These are phyloP conservation scores for Rhazya stricta DNA, from an alignment of 257 asterid species.

Conservation along the genomic window DNA sequence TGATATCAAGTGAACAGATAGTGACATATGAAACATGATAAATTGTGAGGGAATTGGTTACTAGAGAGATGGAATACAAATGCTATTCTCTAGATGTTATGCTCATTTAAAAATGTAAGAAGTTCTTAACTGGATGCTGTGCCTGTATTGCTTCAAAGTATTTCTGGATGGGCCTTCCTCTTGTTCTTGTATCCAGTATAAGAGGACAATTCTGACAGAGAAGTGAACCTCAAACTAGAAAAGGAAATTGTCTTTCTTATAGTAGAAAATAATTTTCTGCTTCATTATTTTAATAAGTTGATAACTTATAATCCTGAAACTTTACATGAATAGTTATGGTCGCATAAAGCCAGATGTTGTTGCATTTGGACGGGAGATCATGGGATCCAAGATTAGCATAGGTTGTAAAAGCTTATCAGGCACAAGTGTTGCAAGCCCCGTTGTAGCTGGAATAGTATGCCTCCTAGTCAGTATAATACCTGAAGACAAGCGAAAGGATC, in stretches of 20 bases:
- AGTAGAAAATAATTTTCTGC: neutral
- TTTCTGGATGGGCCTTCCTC: neutral
- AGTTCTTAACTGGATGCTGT: neutral
- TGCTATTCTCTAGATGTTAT: neutral
- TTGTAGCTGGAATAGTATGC: constrained; percentile 98
- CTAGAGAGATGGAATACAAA: neutral
- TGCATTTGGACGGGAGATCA: constrained; percentile 95
- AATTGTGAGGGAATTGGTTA: neutral
- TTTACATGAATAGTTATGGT: constrained; percentile 65
- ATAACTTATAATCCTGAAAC: constrained; percentile 17
- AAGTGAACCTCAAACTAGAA: neutral
- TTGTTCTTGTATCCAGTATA: neutral
- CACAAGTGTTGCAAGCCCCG: constrained; percentile 99
- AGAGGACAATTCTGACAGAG: too few species aligned
- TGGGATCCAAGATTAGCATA: constrained; percentile 96
- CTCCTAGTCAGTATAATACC: constrained; percentile 90
- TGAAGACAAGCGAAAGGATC: constrained; percentile 68
- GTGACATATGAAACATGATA: neutral
- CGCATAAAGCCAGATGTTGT: constrained; percentile 98
- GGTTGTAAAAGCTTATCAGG: constrained; percentile 99
- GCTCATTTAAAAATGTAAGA: neutral
- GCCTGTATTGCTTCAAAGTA: neutral
- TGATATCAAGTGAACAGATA: neutral
- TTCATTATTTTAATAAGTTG: neutral
- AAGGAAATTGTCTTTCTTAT: neutral